These are phyloP conservation scores for Astrothelium subdiscretum DNA, from an alignment of 495 filamentous ascomycete species.

Conservation along the genomic window DNA sequence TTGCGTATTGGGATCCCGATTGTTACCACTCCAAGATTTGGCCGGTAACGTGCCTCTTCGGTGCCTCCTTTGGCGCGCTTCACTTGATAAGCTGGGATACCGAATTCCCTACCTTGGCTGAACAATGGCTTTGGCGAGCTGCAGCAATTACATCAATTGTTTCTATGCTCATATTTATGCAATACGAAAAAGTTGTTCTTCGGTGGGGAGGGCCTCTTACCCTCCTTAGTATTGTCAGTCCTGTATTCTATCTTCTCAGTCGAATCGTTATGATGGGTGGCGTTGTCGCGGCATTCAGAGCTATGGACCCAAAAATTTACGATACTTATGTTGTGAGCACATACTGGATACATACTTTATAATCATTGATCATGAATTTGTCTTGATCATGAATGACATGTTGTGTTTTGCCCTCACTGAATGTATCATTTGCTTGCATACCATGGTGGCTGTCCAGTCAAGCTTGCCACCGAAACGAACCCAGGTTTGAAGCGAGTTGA, in stretches of 20 bases:
- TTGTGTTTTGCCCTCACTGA: background rate
- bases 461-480: background rate
- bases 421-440: background rate
- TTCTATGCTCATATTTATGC: conserved; percentile 25
- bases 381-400: background rate
- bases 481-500: background rate
- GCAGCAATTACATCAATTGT: conserved; percentile 21
- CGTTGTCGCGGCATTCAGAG: background rate
- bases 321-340: background rate
- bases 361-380: background rate
- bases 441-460: background rate
- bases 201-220: conserved; percentile 25
- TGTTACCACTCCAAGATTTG: conserved; percentile 21
- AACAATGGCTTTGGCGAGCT: conserved; percentile 25
- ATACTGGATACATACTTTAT: background rate
- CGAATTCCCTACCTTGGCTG: conserved; percentile 16
- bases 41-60: conserved; percentile 22
- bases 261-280: background rate
- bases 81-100: conserved; percentile 24
- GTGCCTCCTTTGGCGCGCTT: conserved; percentile 21
- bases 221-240: conserved; percentile 22
- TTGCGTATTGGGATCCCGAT: conserved; percentile 17
- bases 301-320: background rate
- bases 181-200: conserved; percentile 27
- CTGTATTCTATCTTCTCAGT: conserved; percentile 4